Evolutionary conservation across 2,329 filamentous ascomycete genomes (phyloP).

Genomic region (Diplodia intermedia): DNA sequence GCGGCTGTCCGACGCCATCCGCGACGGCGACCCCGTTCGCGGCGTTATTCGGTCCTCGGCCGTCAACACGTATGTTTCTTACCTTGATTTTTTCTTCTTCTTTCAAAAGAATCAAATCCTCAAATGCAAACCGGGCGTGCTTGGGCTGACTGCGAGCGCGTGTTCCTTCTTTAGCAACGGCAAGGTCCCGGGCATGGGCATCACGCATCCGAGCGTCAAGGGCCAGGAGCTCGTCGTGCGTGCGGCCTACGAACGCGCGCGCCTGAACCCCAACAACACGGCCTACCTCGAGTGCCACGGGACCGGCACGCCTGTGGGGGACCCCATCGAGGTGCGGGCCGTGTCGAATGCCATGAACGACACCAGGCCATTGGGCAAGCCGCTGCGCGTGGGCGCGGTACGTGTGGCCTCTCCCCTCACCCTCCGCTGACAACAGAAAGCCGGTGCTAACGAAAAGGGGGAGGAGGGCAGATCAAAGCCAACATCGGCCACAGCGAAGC

Average conservation of each 20-base stretch:
- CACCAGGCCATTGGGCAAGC: constrained; percentile 14
- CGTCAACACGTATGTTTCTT: constrained; percentile 34
- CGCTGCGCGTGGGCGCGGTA: constrained; percentile 40
- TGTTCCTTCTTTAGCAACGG: constrained; percentile 32
- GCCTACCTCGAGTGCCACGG: constrained; percentile 60
- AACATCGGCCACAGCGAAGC: constrained; percentile 45
- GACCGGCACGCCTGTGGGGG: constrained; percentile 60
- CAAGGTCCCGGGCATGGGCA: constrained; percentile 40
- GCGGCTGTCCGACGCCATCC: constrained; percentile 40
- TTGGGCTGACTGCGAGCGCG: not conserved
- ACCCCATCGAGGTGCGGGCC: constrained; percentile 61
- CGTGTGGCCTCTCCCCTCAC: constrained; percentile 32
- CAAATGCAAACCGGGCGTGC: too few relatives aligned
- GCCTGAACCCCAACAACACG: constrained; percentile 40
- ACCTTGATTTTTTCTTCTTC: too few relatives aligned
- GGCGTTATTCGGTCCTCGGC: constrained; percentile 41
- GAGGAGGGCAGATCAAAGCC: constrained; percentile 37
- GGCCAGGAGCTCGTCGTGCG: constrained; percentile 46
- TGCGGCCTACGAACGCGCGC: constrained; percentile 44
- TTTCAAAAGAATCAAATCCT: too few relatives aligned
- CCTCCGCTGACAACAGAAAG: not conserved
- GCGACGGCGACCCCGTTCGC: constrained; percentile 42
- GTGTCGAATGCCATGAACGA: constrained; percentile 34
- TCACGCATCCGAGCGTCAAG: constrained; percentile 44
- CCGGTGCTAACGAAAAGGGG: not conserved